These are phyloP conservation scores for Fusarium transvaalense DNA, from an alignment of 2,329 filamentous ascomycete species.

Conservation along the genomic window DNA sequence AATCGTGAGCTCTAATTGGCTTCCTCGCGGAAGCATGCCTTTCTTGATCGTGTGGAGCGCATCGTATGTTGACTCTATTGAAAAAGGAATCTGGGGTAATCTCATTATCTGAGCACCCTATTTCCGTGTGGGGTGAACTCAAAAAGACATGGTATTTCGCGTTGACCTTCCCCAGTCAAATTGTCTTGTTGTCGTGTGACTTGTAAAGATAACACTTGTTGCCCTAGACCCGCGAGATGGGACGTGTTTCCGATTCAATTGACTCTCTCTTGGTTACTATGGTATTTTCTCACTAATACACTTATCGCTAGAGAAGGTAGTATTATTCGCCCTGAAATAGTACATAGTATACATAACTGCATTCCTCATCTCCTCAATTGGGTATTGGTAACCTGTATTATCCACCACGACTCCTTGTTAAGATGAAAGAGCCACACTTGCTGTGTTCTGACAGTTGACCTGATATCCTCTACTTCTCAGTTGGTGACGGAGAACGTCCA, in stretches of 20 bases:
- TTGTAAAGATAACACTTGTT: rapidly evolving
- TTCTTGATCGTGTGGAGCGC: slow-evolving; percentile 1
- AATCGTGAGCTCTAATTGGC: background rate
- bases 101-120: background rate
- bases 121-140: background rate
- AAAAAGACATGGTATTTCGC: background rate
- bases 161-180: slow-evolving; percentile 12
- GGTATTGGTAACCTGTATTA: too few relatives aligned
- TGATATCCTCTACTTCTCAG: slow-evolving; percentile 11
- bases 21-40: slow-evolving; percentile 20
- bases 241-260: too few relatives aligned
- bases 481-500: rapidly evolving
- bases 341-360: too few relatives aligned
- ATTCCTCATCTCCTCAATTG: too few relatives aligned
- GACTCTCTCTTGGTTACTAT: too few relatives aligned
- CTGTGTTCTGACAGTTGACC: background rate
- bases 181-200: background rate
- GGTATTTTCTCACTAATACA: too few relatives aligned
- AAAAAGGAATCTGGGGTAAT: background rate
- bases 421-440: too few relatives aligned
- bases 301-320: too few relatives aligned
- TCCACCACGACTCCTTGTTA: background rate
- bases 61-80: background rate
- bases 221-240: background rate
- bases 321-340: too few relatives aligned